Evolutionary conservation across 345 rosid genomes (phyloP).

Genomic region (Turnera subulata): DNA sequence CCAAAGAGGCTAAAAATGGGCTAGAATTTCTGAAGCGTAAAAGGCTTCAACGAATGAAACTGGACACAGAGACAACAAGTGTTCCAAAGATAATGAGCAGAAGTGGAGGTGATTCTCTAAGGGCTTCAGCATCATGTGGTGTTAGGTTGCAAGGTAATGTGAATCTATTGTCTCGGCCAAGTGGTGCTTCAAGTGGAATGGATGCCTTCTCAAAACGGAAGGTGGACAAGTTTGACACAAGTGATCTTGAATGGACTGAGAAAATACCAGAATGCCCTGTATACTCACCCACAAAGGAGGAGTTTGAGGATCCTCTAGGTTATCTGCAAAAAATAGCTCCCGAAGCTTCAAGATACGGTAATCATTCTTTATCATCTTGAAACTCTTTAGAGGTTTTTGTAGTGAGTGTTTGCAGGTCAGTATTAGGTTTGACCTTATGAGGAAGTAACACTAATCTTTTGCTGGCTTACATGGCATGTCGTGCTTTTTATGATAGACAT

Average conservation of each 20-base stretch:
- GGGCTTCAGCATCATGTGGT: constrained; percentile 77
- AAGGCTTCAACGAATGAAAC: constrained; percentile 69
- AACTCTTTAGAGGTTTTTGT: too few species aligned
- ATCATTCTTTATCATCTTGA: background rate
- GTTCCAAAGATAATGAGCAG: constrained; percentile 48
- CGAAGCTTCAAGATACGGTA: constrained; percentile 95
- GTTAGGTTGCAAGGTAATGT: constrained; percentile 52
- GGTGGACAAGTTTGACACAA: constrained; percentile 67
- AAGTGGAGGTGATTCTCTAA: constrained; percentile 85
- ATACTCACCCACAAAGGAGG: constrained; percentile 83
- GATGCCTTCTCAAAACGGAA: constrained; percentile 50
- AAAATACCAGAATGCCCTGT: constrained; percentile 94
- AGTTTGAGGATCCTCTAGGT: constrained; percentile 93
- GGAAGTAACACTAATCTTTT: too few species aligned
- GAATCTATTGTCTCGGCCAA: constrained; percentile 32
- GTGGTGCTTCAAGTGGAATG: constrained; percentile 38
- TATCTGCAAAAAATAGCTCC: constrained; percentile 89
- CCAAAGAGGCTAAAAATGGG: constrained; percentile 68
- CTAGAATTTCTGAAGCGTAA: constrained; percentile 77
- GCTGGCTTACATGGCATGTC: too few species aligned
- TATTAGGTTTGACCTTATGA: too few species aligned
- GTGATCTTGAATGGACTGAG: constrained; percentile 84
- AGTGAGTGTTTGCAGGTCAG: too few species aligned
- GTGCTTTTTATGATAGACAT: too few species aligned
- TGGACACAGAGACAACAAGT: constrained; percentile 33